Conservation (phyloP, 1,139 yeast species). For the Cylindricascospora bacillispora region DNA sequence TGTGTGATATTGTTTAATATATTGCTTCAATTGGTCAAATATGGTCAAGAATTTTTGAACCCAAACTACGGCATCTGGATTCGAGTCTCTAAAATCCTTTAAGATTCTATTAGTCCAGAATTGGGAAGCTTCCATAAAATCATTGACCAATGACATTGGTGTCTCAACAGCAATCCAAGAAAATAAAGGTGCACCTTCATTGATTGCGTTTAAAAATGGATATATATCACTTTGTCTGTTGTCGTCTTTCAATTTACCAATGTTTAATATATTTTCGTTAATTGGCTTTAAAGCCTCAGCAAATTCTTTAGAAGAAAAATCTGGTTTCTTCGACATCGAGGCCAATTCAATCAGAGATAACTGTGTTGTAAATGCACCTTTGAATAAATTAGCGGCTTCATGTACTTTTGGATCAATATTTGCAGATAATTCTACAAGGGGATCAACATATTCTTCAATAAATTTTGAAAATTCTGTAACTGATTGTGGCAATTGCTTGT, state of each 20-base stretch:
- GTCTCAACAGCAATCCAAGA: conserved; percentile 81
- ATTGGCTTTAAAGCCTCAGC: conserved; percentile 54
- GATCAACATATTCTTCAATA: conserved; percentile 40
- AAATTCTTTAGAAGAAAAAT: conserved; percentile 39
- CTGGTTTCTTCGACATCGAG: conserved; percentile 52
- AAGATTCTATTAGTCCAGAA: conserved; percentile 88
- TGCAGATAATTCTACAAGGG: conserved; percentile 47
- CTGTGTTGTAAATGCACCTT: conserved; percentile 50
- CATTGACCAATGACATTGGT: conserved; percentile 58
- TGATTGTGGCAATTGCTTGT: conserved; percentile 30
- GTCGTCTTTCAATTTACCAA: conserved; percentile 56
- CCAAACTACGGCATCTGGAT: conserved; percentile 65
- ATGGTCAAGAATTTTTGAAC: conserved; percentile 50
- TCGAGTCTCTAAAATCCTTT: conserved; percentile 68
- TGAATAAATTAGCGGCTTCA: conserved; percentile 44
- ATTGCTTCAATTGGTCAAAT: conserved; percentile 56
- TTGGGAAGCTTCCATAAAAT: conserved; percentile 81
- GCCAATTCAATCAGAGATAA: conserved; percentile 47
- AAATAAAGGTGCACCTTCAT: conserved; percentile 81
- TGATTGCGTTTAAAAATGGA: conserved; percentile 68
- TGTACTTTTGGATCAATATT: conserved; percentile 52
- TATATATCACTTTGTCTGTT: conserved; percentile 54
- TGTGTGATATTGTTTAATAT: conserved; percentile 65
- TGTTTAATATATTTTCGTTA: conserved; percentile 44
- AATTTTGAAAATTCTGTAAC: conserved; percentile 44